phyloP scores from a whole-genome alignment of 2,329 filamentous ascomycete genomes.

The Sarocladium kiliense region DNA sequence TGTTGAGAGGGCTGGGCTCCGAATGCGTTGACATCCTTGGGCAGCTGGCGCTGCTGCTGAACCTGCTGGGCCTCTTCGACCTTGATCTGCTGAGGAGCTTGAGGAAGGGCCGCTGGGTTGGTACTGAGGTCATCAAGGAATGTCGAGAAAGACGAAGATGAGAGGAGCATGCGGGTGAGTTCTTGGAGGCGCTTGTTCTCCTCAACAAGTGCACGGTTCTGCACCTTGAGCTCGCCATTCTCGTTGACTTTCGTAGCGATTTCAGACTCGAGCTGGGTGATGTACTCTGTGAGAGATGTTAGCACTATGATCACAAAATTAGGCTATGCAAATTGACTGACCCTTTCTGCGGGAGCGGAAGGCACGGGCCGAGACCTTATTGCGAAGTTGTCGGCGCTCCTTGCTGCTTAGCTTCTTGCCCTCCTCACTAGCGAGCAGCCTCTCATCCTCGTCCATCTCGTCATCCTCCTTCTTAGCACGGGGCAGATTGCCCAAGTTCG shows the following conservation, averaged over 20 bases:
- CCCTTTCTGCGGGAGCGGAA: conserved; percentile 98
- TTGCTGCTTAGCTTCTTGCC: conserved; percentile 99
- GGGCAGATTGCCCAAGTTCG: conserved; percentile 62
- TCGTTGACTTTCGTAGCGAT: conserved; percentile 80
- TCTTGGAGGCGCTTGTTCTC: conserved; percentile 80
- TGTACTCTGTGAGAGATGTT: conserved; percentile 67
- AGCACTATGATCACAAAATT: too few relatives aligned
- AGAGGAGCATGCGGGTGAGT: conserved; percentile 74
- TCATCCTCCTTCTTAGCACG: conserved; percentile 89
- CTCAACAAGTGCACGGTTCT: conserved; percentile 77
- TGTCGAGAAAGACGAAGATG: conserved; percentile 75
- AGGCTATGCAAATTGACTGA: too few relatives aligned
- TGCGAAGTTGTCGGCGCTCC: conserved; percentile 91
- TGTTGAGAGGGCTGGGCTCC: conserved; percentile 50
- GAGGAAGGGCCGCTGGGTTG: conserved; percentile 44
- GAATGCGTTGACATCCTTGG: conserved; percentile 64
- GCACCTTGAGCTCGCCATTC: conserved; percentile 69
- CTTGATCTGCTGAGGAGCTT: conserved; percentile 30
- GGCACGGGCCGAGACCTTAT: conserved; percentile 96
- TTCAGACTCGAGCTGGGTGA: conserved; percentile 86
- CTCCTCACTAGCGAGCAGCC: conserved; percentile 89
- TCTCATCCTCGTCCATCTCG: conserved; percentile 98
- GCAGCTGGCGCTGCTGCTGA: conserved; percentile 43
- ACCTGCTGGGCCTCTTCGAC: conserved; percentile 29
- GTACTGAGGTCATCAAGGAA: conserved; percentile 68